Base-by-base conservation (phyloP, 345 rosid species). In the Populus ilicifolia region DNA sequence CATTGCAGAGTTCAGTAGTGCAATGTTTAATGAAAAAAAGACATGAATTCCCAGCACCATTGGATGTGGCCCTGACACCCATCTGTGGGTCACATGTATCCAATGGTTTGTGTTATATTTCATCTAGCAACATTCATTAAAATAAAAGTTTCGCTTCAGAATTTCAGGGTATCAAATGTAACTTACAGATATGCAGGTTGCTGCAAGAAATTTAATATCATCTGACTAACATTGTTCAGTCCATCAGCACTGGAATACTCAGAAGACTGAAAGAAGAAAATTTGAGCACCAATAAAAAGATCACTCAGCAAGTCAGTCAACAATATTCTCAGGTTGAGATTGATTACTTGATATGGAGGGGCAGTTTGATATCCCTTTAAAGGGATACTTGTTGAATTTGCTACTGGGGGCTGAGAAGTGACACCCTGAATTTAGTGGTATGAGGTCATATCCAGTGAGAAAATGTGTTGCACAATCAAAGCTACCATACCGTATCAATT, bases 161-260 rank as follows among this genome's bases (percentile, higher is more conserved):
- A 38, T 52, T 35, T 66, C 20, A 79, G 54, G 23, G 72, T 62
- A 67, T 64, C 78, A 67, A 75, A 83, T 52, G 48, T 64, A 70
- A 93, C 97, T 89, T 83, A 95, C 99, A 88, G 78, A 83, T 75
- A 83, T 69, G 77, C 74, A 50, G 97, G 94, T 76, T 83, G 91
- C 80, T 84, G 85, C 85, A 95, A 83, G 80, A 82, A 84, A 76
- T 82, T 79, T 41, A 90, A 29, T 79, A 95, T 88, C 80, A 84
- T 80, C 79, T 89, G 89, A 72, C 78, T 76, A 6, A 80, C 68
- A 69, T 78, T 80, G 80, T 70, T 77, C 67, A 86, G 78, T 79
- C 82, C 88, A 67, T 84, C 89, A 71, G 80, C 65, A 62, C 79
- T 78, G 61, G 69, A 82, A 68, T 87, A 90, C 77, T 81, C 81